Evolutionary conservation across 2,329 filamentous ascomycete species (phyloP).

Genomic region (Waltergamsia citrina): DNA sequence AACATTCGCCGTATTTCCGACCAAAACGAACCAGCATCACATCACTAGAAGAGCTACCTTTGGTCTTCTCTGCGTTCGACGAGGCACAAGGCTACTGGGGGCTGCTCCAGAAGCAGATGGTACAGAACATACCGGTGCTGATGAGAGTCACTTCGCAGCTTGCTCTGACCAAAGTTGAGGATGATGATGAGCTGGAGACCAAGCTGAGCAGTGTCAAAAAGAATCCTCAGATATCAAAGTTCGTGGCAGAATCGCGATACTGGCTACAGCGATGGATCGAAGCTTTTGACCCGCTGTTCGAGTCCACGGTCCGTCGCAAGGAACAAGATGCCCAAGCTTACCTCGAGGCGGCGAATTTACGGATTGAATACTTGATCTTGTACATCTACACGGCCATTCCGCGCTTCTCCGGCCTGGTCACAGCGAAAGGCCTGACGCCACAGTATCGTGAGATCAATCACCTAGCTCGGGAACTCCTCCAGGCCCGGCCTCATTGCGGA

Average conservation of each 20-base stretch:
- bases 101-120: conserved; percentile 24
- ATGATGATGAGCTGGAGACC: conserved; percentile 15
- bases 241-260: conserved; percentile 23
- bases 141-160: conserved; percentile 19
- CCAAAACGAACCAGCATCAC: conserved; percentile 19
- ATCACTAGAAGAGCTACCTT: conserved; percentile 20
- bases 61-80: conserved; percentile 17
- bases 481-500: conserved; percentile 21
- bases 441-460: conserved; percentile 30
- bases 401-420: conserved; percentile 23
- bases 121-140: conserved; percentile 24
- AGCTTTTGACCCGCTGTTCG: conserved; percentile 26
- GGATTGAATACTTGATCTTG: conserved; percentile 31
- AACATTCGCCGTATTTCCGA: conserved; percentile 25
- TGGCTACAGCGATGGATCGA: conserved; percentile 29
- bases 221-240: conserved; percentile 17
- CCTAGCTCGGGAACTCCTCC: conserved; percentile 25
- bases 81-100: conserved; percentile 28
- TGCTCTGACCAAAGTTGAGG: conserved; percentile 14
- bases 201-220: conserved; percentile 20
- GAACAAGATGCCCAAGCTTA: conserved; percentile 14
- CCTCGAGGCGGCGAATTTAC: conserved; percentile 27
- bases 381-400: conserved; percentile 27
- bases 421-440: conserved; percentile 26
- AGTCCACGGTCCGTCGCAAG: conserved; percentile 13